Evolutionary conservation across 441 rosid genomes (phyloP).

Genomic region (Erodium moschatum): DNA sequence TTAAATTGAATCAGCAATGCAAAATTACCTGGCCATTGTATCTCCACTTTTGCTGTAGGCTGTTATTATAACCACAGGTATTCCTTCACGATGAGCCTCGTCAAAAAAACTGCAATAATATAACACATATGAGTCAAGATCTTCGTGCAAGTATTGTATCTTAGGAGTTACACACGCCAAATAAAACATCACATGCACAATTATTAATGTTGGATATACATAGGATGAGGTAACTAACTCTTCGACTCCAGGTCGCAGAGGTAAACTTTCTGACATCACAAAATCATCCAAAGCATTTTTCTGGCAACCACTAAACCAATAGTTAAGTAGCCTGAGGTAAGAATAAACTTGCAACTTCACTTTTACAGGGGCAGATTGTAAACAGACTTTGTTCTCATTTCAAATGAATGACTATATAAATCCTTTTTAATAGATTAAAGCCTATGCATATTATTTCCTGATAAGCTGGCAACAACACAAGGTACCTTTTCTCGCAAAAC

Average conservation of each 20-base stretch:
- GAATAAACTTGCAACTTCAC: constrained; percentile 11
- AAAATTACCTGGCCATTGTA: constrained; percentile 53
- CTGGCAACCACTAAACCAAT: constrained; percentile 36
- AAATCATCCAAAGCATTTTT: constrained; percentile 66
- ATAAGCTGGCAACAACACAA: neutral
- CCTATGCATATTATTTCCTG: neutral
- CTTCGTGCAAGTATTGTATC: neutral
- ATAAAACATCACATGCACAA: constrained; percentile 1
- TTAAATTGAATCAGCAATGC: neutral
- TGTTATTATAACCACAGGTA: constrained; percentile 20
- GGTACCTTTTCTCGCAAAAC: constrained; percentile 68
- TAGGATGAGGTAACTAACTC: constrained; percentile 46
- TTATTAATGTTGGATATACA: neutral
- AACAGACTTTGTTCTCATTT: neutral
- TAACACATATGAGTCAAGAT: neutral
- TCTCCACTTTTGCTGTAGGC: constrained; percentile 65
- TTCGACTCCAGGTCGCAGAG: constrained; percentile 74
- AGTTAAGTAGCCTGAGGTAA: constrained; percentile 17
- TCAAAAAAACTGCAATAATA: constrained; percentile 57
- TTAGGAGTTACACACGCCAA: neutral
- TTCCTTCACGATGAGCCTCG: constrained; percentile 17
- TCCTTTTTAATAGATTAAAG: neutral
- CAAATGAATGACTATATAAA: neutral
- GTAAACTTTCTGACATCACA: constrained; percentile 48
- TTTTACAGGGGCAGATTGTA: neutral